Evolutionary conservation across 2,329 filamentous ascomycete species (phyloP), one percentile per base, ranked within the genome.

Genomic region (Fusarium devonianum): DNA sequence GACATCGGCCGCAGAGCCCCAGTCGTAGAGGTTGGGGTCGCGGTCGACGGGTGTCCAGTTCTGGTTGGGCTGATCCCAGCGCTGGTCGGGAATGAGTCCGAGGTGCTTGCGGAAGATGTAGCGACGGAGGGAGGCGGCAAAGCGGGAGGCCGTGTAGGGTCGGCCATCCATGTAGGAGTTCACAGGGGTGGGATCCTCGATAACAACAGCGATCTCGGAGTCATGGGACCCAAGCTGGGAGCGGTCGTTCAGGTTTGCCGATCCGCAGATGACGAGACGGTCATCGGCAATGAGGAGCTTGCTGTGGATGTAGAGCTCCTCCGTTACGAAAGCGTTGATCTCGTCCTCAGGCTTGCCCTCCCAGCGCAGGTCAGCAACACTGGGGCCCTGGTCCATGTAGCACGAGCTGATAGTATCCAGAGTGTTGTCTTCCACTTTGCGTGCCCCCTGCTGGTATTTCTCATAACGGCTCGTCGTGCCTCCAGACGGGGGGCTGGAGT

Each of bases 21-120:
- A 88, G 69, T 89, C 84, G 68, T 89, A 88, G 25, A 83, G 74
- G 72, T 97, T 96, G 39, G 83, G 81, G 34, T 82, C 83, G 39
- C 83, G 81, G 48, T 81, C 80, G 1, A 92, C 84, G 0, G 91
- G 90, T 42, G 87, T 84, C 62, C 90, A 92, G 73, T 96, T 96
- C 44, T 81, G 78, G 62, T 89, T 82, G 5, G 86, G 79, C 3
- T 72, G 75, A 51, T 87, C 88, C 63, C 87, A 84, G 23, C 78
- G 76, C 70, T 96, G 90, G 7, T 90, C 79, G 0, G 87, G 86
- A 8, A 96, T 78, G 7, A 96, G 80, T 32, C 93, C 93, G 2
- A 97, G 82, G 68, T 97, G 93, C 75, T 97, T 95, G 61, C 92
- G 85, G 84, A 90, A 96, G 56, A 97, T 83, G 68, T 92, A 85